Base-by-base conservation (phyloP, 2,329 filamentous ascomycete species). In the Colletotrichum lentis region DNA sequence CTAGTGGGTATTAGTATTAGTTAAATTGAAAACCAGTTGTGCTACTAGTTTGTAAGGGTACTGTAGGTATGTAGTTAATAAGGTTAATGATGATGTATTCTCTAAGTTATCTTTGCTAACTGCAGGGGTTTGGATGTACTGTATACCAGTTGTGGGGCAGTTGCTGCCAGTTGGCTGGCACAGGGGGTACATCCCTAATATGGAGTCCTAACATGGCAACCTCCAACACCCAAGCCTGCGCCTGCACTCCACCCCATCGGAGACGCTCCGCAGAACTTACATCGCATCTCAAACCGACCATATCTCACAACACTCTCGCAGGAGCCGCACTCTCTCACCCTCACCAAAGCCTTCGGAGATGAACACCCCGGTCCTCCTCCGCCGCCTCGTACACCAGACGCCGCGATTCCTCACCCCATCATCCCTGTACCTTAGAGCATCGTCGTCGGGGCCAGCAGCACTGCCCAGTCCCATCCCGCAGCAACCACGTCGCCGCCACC, bases 111-210 rank as follows among this genome's bases (percentile, higher is more conserved):
- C n/a, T n/a, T n/a, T n/a, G n/a, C n/a, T n/a, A n/a, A n/a, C n/a
- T n/a, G n/a, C n/a, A n/a, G n/a, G n/a, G n/a, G n/a, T n/a, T n/a
- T n/a, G n/a, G n/a, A n/a, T n/a, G n/a, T n/a, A n/a, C n/a, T n/a
- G n/a, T n/a, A n/a, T n/a, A n/a, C n/a, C n/a, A n/a, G n/a, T n/a
- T n/a, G n/a, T n/a, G n/a, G n/a, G n/a, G n/a, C n/a, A n/a, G n/a
- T n/a, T n/a, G n/a, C n/a, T n/a, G n/a, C n/a, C n/a, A n/a, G n/a
- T n/a, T n/a, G n/a, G n/a, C n/a, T n/a, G n/a, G n/a, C n/a, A n/a
- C n/a, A n/a, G 44, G 62, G 65, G 65, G 64, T 68, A 39, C 65
- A n/a, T 27, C 63, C 52, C 35, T 56, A 62, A 43, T 58, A 62
- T 20, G 27, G 35, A n/a, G n/a, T n/a, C n/a, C n/a, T n/a, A 62